Evolutionary conservation across 177 flowering plant species (phyloP).

Genomic region (Vitis hybrid): DNA sequence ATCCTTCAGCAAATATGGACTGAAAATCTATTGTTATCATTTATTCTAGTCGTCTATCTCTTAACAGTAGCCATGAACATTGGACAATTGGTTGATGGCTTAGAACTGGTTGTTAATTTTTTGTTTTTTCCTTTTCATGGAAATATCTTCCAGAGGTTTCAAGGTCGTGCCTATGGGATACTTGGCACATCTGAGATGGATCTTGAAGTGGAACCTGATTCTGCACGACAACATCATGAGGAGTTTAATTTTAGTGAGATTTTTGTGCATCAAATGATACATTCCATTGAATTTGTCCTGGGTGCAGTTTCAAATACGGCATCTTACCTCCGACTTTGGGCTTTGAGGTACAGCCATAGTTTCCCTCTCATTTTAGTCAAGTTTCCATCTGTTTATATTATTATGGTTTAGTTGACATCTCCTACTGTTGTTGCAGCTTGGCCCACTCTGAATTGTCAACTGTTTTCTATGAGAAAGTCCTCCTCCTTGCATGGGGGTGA

Average conservation of each 20-base stretch:
- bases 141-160: slow-evolving; percentile 67
- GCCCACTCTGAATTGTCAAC: slow-evolving; percentile 95
- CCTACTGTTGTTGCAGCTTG: slow-evolving; percentile 51
- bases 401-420: slow-evolving; percentile 1
- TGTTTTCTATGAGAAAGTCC: slow-evolving; percentile 92
- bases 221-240: slow-evolving; percentile 74
- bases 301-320: slow-evolving; percentile 99
- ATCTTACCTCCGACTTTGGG: slow-evolving; percentile 98
- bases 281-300: slow-evolving; percentile 89
- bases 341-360: slow-evolving; percentile 59
- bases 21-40: background rate
- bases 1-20: background rate
- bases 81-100: background rate
- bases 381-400: background rate
- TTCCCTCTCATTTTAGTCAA: slow-evolving; percentile 2
- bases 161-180: slow-evolving; percentile 89
- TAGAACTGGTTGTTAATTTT: background rate
- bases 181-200: slow-evolving; percentile 83
- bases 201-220: slow-evolving; percentile 79
- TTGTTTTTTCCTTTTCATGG: background rate
- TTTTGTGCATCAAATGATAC: slow-evolving; percentile 99
- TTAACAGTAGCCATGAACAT: too few species aligned
- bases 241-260: slow-evolving; percentile 94
- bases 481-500: slow-evolving; percentile 93
- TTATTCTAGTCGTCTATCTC: too few species aligned